A percentile compares a stretch with the other conserved stretches of the same genome.
phyloP scores from a whole-genome alignment of 2,329 filamentous ascomycete species.

The Bipolaris bicolor region DNA sequence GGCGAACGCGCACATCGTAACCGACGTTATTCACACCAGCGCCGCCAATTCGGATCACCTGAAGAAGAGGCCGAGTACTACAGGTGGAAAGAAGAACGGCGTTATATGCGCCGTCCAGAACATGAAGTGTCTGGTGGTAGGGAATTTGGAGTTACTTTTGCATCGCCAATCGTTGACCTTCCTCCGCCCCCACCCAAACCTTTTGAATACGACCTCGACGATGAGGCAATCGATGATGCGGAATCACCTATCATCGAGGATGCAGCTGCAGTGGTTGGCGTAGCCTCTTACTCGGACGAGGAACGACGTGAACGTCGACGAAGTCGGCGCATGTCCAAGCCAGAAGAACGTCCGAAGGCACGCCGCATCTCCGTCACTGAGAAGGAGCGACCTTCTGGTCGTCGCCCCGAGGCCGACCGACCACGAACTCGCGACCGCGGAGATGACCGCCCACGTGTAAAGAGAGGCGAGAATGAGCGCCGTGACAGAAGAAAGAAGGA shows the following conservation, averaged over 20 bases:
- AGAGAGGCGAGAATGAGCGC: conserved; percentile 36
- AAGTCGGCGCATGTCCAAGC: conserved; percentile 32
- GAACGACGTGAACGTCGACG: conserved; percentile 38
- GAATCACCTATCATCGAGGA: conserved; percentile 33
- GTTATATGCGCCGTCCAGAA: conserved; percentile 33
- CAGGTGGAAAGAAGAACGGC: conserved; percentile 38
- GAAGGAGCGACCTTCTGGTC: conserved; percentile 37
- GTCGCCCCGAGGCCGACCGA: conserved; percentile 38
- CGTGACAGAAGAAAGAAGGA: conserved; percentile 37
- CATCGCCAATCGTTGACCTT: conserved; percentile 23
- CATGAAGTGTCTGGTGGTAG: conserved; percentile 37
- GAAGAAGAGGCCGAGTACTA: conserved; percentile 45
- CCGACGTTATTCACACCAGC: conserved; percentile 37
- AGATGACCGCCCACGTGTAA: conserved; percentile 31
- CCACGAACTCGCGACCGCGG: conserved; percentile 30
- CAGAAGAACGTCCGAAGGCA: conserved; percentile 39
- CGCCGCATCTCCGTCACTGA: conserved; percentile 42
- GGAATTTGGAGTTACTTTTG: conserved; percentile 33
- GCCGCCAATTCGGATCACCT: conserved; percentile 32
- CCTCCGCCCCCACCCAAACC: conserved; percentile 29
- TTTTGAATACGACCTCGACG: conserved; percentile 26
- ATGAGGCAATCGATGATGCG: conserved; percentile 14
- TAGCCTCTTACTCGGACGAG: conserved; percentile 35
- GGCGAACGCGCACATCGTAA: conserved; percentile 40
- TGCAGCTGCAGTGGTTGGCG: conserved; percentile 33